phyloP scores from a whole-genome alignment of 164 flowering plant genomes.

The Chimonanthus salicifolius region DNA sequence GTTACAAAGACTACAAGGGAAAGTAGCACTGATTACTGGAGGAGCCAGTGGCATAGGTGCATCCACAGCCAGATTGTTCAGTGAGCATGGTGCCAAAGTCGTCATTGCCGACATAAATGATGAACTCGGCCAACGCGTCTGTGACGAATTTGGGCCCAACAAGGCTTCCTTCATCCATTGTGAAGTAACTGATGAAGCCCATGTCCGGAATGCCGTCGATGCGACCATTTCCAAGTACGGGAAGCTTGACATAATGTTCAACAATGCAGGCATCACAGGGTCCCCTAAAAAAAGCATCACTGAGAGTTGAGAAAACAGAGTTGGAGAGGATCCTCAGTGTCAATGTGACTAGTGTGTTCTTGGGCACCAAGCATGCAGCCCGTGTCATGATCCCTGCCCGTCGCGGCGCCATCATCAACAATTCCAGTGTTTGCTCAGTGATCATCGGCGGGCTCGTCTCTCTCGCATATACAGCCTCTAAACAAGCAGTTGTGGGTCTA shows the following conservation, averaged over 20 bases:
- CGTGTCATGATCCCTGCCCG: slow-evolving; percentile 9
- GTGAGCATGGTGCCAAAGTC: slow-evolving; percentile 10
- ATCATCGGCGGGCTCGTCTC: not conserved
- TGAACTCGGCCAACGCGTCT: slow-evolving; percentile 1
- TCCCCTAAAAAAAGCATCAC: slow-evolving; percentile 16
- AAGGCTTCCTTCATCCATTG: slow-evolving; percentile 8
- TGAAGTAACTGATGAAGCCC: slow-evolving; percentile 8
- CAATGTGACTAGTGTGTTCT: slow-evolving; percentile 33
- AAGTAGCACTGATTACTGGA: slow-evolving; percentile 12
- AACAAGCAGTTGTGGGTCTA: slow-evolving; percentile 8
- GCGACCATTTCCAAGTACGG: slow-evolving; percentile 22
- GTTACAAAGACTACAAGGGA: slow-evolving; percentile 11
- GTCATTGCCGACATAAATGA: slow-evolving; percentile 15
- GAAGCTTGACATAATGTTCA: slow-evolving; percentile 47
- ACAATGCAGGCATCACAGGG: slow-evolving; percentile 39
- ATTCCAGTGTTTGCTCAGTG: not conserved
- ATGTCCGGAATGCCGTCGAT: slow-evolving; percentile 14
- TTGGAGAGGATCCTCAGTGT: slow-evolving; percentile 30
- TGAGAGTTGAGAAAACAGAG: slow-evolving; percentile 22
- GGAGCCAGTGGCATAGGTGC: slow-evolving; percentile 10
- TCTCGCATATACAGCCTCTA: slow-evolving; percentile 7
- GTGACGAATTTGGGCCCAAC: slow-evolving; percentile 3
- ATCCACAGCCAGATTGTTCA: slow-evolving; percentile 5
- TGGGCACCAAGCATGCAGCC: slow-evolving; percentile 12
- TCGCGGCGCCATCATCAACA: slow-evolving; percentile 8